Percentiles rank a stretch among this genome's conserved stretches.
Evolutionary conservation across 352 stramenopile species (phyloP).

Genomic region (Phytophthora citrophthora): DNA sequence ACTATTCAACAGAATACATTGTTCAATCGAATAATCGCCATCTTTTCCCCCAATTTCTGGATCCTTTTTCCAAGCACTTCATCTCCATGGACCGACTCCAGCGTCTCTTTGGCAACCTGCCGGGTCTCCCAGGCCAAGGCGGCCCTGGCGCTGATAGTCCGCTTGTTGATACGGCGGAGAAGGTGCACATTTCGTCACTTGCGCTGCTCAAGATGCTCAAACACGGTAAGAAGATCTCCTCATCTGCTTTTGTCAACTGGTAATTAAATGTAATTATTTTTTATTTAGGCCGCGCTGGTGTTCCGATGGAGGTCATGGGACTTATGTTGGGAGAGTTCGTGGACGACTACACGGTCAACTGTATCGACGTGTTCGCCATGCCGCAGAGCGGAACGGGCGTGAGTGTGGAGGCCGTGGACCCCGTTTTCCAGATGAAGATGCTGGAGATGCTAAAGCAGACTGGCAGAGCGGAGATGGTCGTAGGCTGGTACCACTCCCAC

Average conservation of each 20-base stretch:
- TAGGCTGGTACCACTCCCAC: conserved; percentile 99
- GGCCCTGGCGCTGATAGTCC: conserved; percentile 88
- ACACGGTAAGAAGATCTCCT: conserved; percentile 80
- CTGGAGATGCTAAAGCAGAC: conserved; percentile 99
- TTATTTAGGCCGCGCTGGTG: conserved; percentile 90
- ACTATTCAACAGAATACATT: too few relatives aligned
- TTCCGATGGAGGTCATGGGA: conserved; percentile 99
- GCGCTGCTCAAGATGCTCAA: conserved; percentile 99
- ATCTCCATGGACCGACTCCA: conserved; percentile 82
- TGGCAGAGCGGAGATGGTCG: conserved; percentile 94
- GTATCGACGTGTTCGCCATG: conserved; percentile 99
- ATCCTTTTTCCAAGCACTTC: conserved; percentile 37
- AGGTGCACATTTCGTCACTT: conserved; percentile 99
- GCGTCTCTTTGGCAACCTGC: conserved; percentile 87
- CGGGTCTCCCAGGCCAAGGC: conserved; percentile 72
- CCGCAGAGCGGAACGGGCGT: conserved; percentile 96
- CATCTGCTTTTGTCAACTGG: not conserved
- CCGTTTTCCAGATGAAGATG: conserved; percentile 99
- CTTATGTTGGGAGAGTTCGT: conserved; percentile 99
- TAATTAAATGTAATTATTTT: conserved; percentile 17
- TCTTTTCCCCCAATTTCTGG: conserved; percentile 23
- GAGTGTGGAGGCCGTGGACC: conserved; percentile 98
- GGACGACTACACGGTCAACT: conserved; percentile 99
- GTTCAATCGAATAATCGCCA: not conserved
- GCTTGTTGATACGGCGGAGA: conserved; percentile 97